These are phyloP conservation scores for Saccharomyces hybrid DNA, from an alignment of 1,139 yeast genomes.

Conservation along the genomic window DNA sequence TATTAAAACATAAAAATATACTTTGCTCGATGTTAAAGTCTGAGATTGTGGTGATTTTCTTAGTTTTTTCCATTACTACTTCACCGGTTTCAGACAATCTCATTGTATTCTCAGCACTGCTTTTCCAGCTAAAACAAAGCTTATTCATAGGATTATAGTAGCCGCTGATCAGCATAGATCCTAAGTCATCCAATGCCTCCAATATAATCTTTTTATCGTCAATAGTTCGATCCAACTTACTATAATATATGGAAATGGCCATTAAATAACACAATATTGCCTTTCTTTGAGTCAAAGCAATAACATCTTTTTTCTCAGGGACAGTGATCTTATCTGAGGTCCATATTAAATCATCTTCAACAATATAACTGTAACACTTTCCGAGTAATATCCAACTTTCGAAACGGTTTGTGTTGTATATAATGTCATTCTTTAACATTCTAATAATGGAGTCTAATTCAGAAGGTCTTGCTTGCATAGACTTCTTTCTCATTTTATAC, in stretches of 20 bases:
- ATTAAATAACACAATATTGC: slow-evolving; percentile 67
- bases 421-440: slow-evolving; percentile 57
- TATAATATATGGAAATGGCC: slow-evolving; percentile 42
- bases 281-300: slow-evolving; percentile 61
- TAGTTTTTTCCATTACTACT: slow-evolving; percentile 26
- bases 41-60: slow-evolving; percentile 16
- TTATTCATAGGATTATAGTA: slow-evolving; percentile 54
- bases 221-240: not conserved
- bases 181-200: slow-evolving; percentile 26
- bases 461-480: slow-evolving; percentile 71
- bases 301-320: slow-evolving; percentile 50
- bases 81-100: slow-evolving; percentile 20
- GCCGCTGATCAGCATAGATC: slow-evolving; percentile 24
- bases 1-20: slow-evolving; percentile 33
- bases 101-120: slow-evolving; percentile 14
- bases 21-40: slow-evolving; percentile 26
- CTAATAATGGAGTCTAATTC: slow-evolving; percentile 71
- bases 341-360: slow-evolving; percentile 87
- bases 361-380: slow-evolving; percentile 68
- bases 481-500: slow-evolving; percentile 60
- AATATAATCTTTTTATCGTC: slow-evolving; percentile 27
- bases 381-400: slow-evolving; percentile 87
- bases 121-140: slow-evolving; percentile 25
- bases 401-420: slow-evolving; percentile 56
- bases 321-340: slow-evolving; percentile 75